These are phyloP conservation scores for Pyrenophora teres DNA, from an alignment of 2,329 filamentous ascomycete genomes.

Conservation along the genomic window DNA sequence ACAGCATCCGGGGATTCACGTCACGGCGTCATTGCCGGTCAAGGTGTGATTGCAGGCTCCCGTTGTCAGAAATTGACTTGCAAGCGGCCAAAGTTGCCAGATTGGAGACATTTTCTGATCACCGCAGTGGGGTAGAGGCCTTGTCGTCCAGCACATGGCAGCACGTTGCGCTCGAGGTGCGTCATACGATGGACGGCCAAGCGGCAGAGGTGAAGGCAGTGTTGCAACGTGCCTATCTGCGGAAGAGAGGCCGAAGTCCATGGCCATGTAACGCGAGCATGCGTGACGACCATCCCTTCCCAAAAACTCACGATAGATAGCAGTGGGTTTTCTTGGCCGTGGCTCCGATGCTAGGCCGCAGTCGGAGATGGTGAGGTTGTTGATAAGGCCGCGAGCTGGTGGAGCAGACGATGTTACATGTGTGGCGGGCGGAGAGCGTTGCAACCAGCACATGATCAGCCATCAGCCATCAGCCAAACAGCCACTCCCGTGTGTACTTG, in stretches of 20 bases:
- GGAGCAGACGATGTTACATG: constrained; percentile 8
- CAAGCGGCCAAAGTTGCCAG: constrained; percentile 25
- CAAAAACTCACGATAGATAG: constrained; percentile 1
- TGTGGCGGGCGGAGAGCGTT: constrained; percentile 6
- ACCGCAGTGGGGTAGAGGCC: constrained; percentile 4
- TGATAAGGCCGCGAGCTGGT: not conserved
- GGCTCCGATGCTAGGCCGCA: not conserved
- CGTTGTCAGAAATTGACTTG: constrained; percentile 29
- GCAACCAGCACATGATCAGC: not conserved
- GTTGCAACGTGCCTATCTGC: constrained; percentile 32
- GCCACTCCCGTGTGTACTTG: too few species aligned
- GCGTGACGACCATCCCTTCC: not conserved
- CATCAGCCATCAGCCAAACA: too few species aligned
- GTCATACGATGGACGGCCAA: constrained; percentile 35
- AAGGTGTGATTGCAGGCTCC: constrained; percentile 18
- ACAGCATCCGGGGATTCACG: constrained; percentile 18
- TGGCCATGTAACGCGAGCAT: constrained; percentile 33
- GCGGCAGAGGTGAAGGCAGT: constrained; percentile 36
- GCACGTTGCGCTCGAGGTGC: constrained; percentile 21
- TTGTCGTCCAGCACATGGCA: constrained; percentile 2
- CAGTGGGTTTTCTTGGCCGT: constrained; percentile 7
- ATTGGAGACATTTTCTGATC: constrained; percentile 19
- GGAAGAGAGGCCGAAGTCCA: constrained; percentile 11
- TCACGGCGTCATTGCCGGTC: constrained; percentile 20
- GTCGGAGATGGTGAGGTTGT: not conserved